Evolutionary conservation across 73 alveolate species (phyloP), one percentile per base, ranked within the genome.

Genomic region (Paramecium octaurelia): DNA sequence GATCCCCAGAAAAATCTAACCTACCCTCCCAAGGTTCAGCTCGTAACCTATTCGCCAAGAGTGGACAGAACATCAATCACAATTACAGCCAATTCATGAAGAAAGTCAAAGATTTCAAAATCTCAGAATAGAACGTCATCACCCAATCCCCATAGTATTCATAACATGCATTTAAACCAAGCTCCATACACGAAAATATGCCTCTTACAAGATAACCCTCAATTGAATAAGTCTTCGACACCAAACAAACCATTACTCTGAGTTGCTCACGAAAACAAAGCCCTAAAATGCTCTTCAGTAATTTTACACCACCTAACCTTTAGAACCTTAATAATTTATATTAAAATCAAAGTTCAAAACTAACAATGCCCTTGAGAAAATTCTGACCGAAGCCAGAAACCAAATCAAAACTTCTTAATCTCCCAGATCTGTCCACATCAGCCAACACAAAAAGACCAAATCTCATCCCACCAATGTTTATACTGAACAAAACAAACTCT

Each of bases 321-420:
- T 64, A 64, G 84, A 34, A 64, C 84, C 84, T 27, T 34, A 64
- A 54, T 54, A 54, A 64, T 34, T 64, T 64, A 16, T 64, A 27
- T 64, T 64, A 31, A 64, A 64, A 64, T 64, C 84, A 11, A 31
- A 64, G 46, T 64, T 64, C 84, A 64, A 64, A 31, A 64, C 27
- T 27, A 64, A 64, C 84, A 64, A 64, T 64, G 84, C 46, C 6
- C 84, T 64, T 64, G 84, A 64, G 29, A 64, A 64, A 64, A 64
- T 64, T 11, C 27, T 64, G 84, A 64, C 48, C 2, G 84, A 64
- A 64, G 84, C 84, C 10, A 64, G 50, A 64, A 64, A 27, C 12
- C 12, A 64, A 64, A 64, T 64, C 24, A 64, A 64, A 64, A 64
- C 84, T 1, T 27, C 84, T 0, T 24, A 64, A 64, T 64, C 84